phyloP scores from a whole-genome alignment of 225 moss, liverwort and hornwort species.

The Sphagnum contortum region DNA sequence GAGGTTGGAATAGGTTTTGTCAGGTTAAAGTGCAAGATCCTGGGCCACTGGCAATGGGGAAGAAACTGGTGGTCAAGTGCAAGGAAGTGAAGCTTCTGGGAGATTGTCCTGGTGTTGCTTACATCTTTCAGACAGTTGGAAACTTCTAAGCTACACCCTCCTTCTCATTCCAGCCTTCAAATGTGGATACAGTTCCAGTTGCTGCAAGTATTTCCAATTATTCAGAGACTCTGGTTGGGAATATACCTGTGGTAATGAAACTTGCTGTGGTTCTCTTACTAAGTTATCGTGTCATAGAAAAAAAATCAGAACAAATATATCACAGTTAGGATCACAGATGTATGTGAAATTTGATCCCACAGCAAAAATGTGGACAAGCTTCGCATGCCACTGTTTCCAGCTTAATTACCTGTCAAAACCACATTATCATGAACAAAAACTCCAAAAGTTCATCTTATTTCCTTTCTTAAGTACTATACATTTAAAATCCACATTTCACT shows the following conservation, averaged over 20 bases:
- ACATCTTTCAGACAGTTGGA: slow-evolving; percentile 49
- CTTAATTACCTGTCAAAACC: no score
- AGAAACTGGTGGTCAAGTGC: slow-evolving; percentile 37
- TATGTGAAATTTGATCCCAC: no score
- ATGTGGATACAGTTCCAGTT: slow-evolving; percentile 59
- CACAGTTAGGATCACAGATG: no score
- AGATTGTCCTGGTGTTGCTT: slow-evolving; percentile 46
- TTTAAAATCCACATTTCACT: slow-evolving; percentile 1
- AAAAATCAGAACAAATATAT: no score
- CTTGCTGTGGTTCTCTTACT: slow-evolving; percentile 18
- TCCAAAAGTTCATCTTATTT: not conserved
- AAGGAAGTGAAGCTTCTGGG: slow-evolving; percentile 46
- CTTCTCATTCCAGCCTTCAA: slow-evolving; percentile 68
- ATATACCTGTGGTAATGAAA: slow-evolving; percentile 64
- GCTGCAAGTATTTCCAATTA: slow-evolving; percentile 58
- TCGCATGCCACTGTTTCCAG: no score
- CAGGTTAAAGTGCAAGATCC: slow-evolving; percentile 3
- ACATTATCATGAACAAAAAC: not conserved
- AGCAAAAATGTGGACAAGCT: no score
- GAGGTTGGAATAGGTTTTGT: no score
- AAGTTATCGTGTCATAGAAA: no score
- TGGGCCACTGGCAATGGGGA: slow-evolving; percentile 61
- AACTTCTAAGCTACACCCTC: slow-evolving; percentile 73
- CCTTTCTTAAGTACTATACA: slow-evolving; percentile 11
- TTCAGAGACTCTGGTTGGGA: slow-evolving; percentile 49